Evolutionary conservation across 768 basidiomycete species (phyloP).

Genomic region (Dentipellis sp.): DNA sequence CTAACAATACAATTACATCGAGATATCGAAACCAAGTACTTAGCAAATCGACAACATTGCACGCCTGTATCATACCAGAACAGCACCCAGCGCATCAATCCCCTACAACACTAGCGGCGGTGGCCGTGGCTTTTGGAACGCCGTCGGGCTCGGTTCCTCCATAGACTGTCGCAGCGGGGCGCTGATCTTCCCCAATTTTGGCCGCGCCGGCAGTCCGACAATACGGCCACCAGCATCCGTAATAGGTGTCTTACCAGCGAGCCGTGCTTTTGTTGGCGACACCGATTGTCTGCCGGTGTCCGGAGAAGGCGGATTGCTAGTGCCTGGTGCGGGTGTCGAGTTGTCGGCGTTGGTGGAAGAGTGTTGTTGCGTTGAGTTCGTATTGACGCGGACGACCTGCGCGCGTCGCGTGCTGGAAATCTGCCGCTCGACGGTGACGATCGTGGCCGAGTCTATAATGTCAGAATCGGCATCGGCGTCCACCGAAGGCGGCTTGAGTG

Average conservation of each 20-base stretch:
- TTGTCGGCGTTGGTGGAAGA: not conserved
- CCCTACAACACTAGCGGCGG: no score
- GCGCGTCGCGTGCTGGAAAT: constrained; percentile 3
- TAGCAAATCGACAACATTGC: no score
- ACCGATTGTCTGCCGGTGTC: no score
- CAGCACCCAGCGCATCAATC: no score
- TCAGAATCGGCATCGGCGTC: constrained; percentile 3
- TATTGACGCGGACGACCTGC: not conserved
- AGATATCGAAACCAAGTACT: no score
- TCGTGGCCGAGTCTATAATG: not conserved
- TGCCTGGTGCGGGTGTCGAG: no score
- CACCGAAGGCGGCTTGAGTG: not conserved
- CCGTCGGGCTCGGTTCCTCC: not conserved
- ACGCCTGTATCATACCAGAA: no score
- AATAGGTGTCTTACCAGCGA: no score
- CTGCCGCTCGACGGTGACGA: constrained; percentile 9
- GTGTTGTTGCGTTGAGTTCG: not conserved
- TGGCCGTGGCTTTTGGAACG: constrained; percentile 33
- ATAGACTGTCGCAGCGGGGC: not conserved
- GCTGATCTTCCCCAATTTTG: constrained; percentile 4
- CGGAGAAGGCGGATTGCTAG: no score
- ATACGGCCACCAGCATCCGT: constrained; percentile 1
- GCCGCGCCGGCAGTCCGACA: constrained; percentile 20
- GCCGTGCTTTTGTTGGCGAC: no score
- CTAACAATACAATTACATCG: no score